A percentile compares a stretch with the other conserved stretches of the same genome.
These are phyloP conservation scores for Diaporthe nobilis DNA, from an alignment of 2,329 filamentous ascomycete species.

Conservation along the genomic window DNA sequence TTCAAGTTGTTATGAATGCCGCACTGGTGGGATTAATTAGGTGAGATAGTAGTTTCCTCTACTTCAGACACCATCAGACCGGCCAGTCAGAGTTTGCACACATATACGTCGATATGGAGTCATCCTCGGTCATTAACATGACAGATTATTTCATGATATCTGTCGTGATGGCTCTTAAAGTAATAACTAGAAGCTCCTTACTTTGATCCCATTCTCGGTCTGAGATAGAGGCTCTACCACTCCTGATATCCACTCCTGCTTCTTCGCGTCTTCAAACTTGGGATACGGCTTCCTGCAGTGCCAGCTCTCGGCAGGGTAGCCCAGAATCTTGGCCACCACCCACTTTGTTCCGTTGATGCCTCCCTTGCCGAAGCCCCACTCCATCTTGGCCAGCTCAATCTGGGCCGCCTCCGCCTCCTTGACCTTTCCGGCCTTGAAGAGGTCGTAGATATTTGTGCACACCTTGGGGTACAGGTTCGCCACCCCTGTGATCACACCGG, in stretches of 20 bases:
- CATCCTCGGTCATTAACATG: background rate
- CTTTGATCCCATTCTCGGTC: slow-evolving; percentile 40
- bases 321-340: slow-evolving; percentile 67
- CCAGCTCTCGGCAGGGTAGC: slow-evolving; percentile 65
- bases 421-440: slow-evolving; percentile 61
- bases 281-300: slow-evolving; percentile 70
- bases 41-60: no score
- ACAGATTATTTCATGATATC: background rate
- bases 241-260: slow-evolving; percentile 58
- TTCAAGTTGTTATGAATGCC: no score
- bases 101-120: background rate
- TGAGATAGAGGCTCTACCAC: slow-evolving; percentile 43
- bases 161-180: background rate
- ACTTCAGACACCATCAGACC: background rate
- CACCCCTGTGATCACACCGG: slow-evolving; percentile 71
- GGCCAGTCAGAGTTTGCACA: background rate
- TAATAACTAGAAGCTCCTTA: background rate
- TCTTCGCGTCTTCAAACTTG: slow-evolving; percentile 59
- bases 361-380: slow-evolving; percentile 70
- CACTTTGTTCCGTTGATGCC: slow-evolving; percentile 74
- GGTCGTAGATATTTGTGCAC: slow-evolving; percentile 63
- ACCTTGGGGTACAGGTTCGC: slow-evolving; percentile 70
- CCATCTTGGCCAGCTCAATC: slow-evolving; percentile 64
- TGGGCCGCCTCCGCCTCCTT: slow-evolving; percentile 65
- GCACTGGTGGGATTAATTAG: background rate